Base-by-base conservation (phyloP, 441 rosid genomes). In the Adansonia gregorii region DNA sequence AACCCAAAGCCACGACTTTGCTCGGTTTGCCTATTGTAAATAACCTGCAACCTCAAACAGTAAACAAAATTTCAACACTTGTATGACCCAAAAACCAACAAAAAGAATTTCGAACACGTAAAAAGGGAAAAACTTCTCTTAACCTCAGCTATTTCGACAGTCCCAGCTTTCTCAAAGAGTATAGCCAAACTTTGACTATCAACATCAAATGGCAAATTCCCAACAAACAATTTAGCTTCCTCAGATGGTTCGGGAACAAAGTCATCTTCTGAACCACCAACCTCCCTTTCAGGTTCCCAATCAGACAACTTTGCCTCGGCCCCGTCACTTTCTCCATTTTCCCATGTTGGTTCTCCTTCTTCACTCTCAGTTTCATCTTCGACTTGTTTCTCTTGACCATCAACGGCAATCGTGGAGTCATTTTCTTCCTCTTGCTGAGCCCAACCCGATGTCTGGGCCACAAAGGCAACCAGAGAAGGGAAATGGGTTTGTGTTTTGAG, bases 1-100 rank as follows among this genome's bases (percentile, higher is more conserved):
- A 95, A 95, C 49, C 99, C 99, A 73, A 95, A 95, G 45, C 99
- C 99, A 22, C 99, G 92, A 76, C 99, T 95, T 76, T 83, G 88
- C 76, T 95, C 97, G 9, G 93, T 94, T 48, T 89, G 93, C 80
- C 93, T 88, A 78, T 94, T 90, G 85, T 91, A 92, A 74, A 95
- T 89, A 79, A 95, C 94, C 99, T 95, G 82, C 78, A 82, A 67
- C 75, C 73, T 1, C 14, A 20, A 77, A 4, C 60, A 65, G 73
- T 22, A 74, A 80, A 3, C 1, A 86, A 8, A 79, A 56, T 15
- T 46, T 67, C 4, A 52, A 76, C 10, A 54, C 3, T 65, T 54
- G 8, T 0, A 51, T 27, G 59, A 70, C 74, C 61, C 8, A 27
- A 71, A 71, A 60, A 52, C 39, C 6, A 17, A 0, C 1, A 2